These are phyloP conservation scores for Cnidoscolus chayamansa DNA, from an alignment of 441 rosid species.

Conservation along the genomic window DNA sequence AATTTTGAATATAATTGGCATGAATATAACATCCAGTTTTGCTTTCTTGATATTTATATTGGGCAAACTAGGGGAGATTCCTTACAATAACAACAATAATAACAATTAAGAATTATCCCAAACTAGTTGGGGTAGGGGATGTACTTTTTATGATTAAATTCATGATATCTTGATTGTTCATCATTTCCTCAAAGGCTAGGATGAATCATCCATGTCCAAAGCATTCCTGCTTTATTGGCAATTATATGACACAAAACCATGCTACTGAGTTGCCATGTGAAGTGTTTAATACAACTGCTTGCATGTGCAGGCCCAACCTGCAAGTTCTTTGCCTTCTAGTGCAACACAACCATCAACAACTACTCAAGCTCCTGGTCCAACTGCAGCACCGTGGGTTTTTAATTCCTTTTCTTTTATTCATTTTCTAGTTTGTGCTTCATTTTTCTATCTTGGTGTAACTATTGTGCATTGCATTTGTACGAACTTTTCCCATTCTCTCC, in stretches of 20 bases:
- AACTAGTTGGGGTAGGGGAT: too few species aligned
- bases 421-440: background rate
- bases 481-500: background rate
- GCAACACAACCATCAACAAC: slow-evolving; percentile 15
- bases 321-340: slow-evolving; percentile 27
- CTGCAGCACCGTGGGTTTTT: slow-evolving; percentile 42
- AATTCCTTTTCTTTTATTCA: slow-evolving; percentile 2
- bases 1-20: background rate
- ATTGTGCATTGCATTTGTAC: too few species aligned
- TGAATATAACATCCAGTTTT: background rate
- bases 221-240: background rate
- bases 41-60: background rate
- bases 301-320: slow-evolving; percentile 22
- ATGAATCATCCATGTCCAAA: too few species aligned
- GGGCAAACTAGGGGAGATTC: background rate
- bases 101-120: too few species aligned
- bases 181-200: too few species aligned
- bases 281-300: slow-evolving; percentile 16
- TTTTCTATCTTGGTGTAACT: background rate
- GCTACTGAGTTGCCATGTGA: slow-evolving; percentile 10
- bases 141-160: too few species aligned
- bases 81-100: background rate
- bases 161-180: too few species aligned
- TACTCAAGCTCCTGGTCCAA: slow-evolving; percentile 26
- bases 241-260: background rate